Conservation (phyloP, 2,329 filamentous ascomycete species). For the Monosporascus sp. region DNA sequence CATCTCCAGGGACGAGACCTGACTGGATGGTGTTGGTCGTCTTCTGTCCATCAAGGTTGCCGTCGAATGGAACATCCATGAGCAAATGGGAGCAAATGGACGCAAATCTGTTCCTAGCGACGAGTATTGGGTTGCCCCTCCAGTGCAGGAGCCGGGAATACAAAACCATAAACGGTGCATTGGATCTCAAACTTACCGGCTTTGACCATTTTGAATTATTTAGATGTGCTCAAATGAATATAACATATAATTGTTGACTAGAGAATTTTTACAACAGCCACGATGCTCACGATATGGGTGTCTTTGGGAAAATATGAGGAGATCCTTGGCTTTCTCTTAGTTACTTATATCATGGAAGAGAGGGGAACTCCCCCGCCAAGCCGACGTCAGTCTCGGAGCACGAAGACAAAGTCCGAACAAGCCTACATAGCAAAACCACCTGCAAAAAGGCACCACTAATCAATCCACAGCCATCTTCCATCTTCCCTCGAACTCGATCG, state of each 20-base stretch:
- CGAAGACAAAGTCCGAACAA: not conserved
- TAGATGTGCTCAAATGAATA: slow-evolving; percentile 21
- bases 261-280: slow-evolving; percentile 4
- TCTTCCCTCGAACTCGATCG: not conserved
- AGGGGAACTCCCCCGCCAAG: not conserved
- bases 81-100: slow-evolving; percentile 52
- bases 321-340: too few species aligned
- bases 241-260: slow-evolving; percentile 15
- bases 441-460: not conserved
- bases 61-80: slow-evolving; percentile 33
- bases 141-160: slow-evolving; percentile 20
- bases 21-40: not conserved
- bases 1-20: not conserved
- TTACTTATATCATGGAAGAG: not conserved
- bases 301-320: not conserved
- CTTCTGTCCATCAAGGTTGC: slow-evolving; percentile 24
- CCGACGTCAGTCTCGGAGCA: not conserved
- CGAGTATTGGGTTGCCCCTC: slow-evolving; percentile 16
- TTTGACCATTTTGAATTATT: slow-evolving; percentile 90
- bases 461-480: not conserved
- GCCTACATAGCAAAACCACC: not conserved
- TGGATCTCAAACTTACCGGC: slow-evolving; percentile 41
- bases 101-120: slow-evolving; percentile 51
- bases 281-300: not conserved
- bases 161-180: slow-evolving; percentile 16